phyloP scores from a whole-genome alignment of 2,329 filamentous ascomycete genomes.

The Claviceps capensis region DNA sequence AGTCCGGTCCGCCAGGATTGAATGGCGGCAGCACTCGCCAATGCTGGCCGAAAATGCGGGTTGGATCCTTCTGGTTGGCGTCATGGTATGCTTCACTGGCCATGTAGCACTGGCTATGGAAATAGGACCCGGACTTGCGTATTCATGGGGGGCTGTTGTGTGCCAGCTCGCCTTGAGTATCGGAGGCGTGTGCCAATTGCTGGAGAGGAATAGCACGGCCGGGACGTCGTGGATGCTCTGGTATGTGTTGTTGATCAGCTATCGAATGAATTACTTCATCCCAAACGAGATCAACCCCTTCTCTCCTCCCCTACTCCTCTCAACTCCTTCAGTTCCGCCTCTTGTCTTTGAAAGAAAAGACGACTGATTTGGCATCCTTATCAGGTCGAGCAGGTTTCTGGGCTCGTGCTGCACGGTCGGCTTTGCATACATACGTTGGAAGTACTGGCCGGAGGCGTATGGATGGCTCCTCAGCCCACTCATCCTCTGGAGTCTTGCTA shows the following conservation, averaged over 20 bases:
- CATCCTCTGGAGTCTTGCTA: slow-evolving; percentile 6
- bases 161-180: slow-evolving; percentile 7
- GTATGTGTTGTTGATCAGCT: background rate
- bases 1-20: slow-evolving; percentile 4
- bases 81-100: slow-evolving; percentile 6
- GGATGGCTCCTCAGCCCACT: slow-evolving; percentile 6
- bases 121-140: slow-evolving; percentile 7
- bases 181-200: slow-evolving; percentile 7
- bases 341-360: background rate
- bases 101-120: slow-evolving; percentile 8
- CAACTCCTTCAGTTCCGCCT: background rate
- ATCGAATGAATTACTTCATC: background rate
- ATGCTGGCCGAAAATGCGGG: slow-evolving; percentile 5
- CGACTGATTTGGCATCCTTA: too few relatives aligned
- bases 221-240: slow-evolving; percentile 7
- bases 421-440: slow-evolving; percentile 7
- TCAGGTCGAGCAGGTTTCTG: slow-evolving; percentile 7
- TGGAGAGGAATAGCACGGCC: slow-evolving; percentile 7
- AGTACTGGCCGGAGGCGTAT: slow-evolving; percentile 7
- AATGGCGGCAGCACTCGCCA: slow-evolving; percentile 7
- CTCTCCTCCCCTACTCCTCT: background rate
- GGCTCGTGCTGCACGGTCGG: slow-evolving; percentile 7
- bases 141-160: slow-evolving; percentile 9
- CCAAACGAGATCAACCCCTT: background rate
- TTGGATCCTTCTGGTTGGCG: slow-evolving; percentile 5